phyloP scores from a whole-genome alignment of 2,329 filamentous ascomycete species.

The Fusarium sp. region DNA sequence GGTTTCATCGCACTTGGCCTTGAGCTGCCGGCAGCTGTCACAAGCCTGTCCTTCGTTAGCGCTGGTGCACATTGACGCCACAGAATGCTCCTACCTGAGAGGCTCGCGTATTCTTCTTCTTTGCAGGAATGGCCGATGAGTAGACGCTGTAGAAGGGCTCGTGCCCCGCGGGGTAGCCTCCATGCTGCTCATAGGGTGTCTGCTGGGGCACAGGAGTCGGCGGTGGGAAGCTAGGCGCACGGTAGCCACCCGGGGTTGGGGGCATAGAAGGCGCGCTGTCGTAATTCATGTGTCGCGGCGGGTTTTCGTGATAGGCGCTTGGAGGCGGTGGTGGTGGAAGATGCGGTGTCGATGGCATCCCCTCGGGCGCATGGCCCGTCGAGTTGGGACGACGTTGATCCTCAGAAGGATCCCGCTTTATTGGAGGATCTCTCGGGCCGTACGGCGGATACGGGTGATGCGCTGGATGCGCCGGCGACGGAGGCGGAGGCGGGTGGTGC shows the following conservation, averaged over 20 bases:
- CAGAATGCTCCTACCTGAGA: constrained; percentile 60
- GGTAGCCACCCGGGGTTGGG: constrained; percentile 55
- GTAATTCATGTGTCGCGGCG: constrained; percentile 63
- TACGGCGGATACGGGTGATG: constrained; percentile 57
- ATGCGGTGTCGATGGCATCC: constrained; percentile 47
- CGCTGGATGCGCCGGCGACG: constrained; percentile 51
- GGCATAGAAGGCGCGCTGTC: constrained; percentile 58
- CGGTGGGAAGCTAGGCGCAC: constrained; percentile 53
- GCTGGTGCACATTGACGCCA: not conserved
- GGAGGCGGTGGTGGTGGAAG: constrained; percentile 46
- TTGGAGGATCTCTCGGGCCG: constrained; percentile 59
- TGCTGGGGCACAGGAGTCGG: constrained; percentile 53
- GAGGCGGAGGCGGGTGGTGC: constrained; percentile 44
- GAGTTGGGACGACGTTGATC: constrained; percentile 63
- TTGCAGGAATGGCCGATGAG: constrained; percentile 54
- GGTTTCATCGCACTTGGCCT: constrained; percentile 91
- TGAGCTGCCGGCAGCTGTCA: constrained; percentile 85
- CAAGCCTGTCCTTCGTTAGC: constrained; percentile 72
- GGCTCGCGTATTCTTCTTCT: constrained; percentile 71
- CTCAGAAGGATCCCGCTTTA: constrained; percentile 66
- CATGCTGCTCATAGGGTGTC: constrained; percentile 51
- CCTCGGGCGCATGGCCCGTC: constrained; percentile 56
- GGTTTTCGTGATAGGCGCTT: constrained; percentile 55
- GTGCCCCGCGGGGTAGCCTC: constrained; percentile 46
- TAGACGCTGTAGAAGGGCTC: constrained; percentile 55